Evolutionary conservation across 2,329 filamentous ascomycete species (phyloP), one percentile per base, ranked within the genome.

Genomic region (Nemania bipapillata): DNA sequence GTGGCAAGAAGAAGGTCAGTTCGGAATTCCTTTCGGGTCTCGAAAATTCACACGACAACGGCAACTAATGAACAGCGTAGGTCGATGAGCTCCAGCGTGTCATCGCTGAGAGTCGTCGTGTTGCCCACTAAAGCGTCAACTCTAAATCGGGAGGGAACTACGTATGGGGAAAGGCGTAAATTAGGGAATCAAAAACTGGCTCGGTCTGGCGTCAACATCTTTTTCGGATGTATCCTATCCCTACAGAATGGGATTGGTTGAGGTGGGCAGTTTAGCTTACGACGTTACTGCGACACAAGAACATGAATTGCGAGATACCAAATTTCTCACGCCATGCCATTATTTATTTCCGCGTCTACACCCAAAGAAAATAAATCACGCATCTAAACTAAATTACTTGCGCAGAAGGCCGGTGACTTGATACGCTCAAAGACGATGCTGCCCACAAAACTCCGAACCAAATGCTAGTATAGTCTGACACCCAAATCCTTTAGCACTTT

Each of bases 1-100:
- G 96, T 85, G 95, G 95, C 82, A 99, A 99, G 95, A 91, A 89
- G 84, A 99, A 99, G 95, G 96, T 99, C 78, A 57, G 66, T 63
- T 22, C 5, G 22, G 15, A 57, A 35, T 24, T 8, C 7, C 30
- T 40, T 15, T 17, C 2, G 1, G 3, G 30, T 8, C 6, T 8
- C 2, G 11, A 8, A 24, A 11, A 1, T n/a, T n/a, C n/a, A 26
- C 26, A 26, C 12, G 35, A 30, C 22, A 26, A 7, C 15, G 17
- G 9, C 11, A n/a, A 40, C 66, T 69, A 56, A 70, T 11, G 3
- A 12, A 15, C 7, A 49, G 45, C 49, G 32, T 11, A 70, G 69
- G 69, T 71, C 47, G 96, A 99, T 83, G 95, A 98, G 88, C 93
- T 99, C 87, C 93, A 94, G 87, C 90, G 93, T 81, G 92, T 99